Evolutionary conservation across 1,139 yeast species (phyloP), one percentile per base, ranked within the genome.

Genomic region (Geotrichum reessii): DNA sequence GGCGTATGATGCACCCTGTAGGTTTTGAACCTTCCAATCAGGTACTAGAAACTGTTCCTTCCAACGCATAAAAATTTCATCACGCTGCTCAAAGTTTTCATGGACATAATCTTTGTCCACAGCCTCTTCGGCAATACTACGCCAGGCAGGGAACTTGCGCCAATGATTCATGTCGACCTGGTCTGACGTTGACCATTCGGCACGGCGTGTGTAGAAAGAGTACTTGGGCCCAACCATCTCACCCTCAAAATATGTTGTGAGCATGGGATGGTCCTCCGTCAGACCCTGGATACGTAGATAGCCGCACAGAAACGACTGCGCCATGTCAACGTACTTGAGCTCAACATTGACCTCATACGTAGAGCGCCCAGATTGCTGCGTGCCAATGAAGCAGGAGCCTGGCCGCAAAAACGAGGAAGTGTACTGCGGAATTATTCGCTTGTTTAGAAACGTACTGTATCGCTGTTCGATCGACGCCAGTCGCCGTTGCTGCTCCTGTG

Each of bases 41-140:
- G 96, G 96, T 12, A 88, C 84, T 62, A 91, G 74, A 67, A 89
- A 90, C 67, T 84, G 83, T 71, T 92, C 98, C 72, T 92, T 92
- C 97, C 97, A 92, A 64, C 97, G 79, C 97, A 92, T 92, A 70
- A 84, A 92, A 6, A 92, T 74, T 67, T 78, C 82, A 59, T 81
- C 77, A 63, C 79, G 77, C 55, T 73, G 62, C 42, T 66, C 70
- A 62, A 64, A 73, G 59, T 70, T 64, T 28, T 63, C 61, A 52
- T 73, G 73, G 33, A 69, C 69, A 56, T 69, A 73, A 52, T 62
- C 65, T 17, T 66, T 68, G 55, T 67, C 63, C 47, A 66, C 64
- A 33, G 70, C 70, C 56, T 66, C 60, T 61, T 69, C 61, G 51
- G 71, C 69, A 55, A 77, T 72, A 47, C 73, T 69, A 48, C 83